These are phyloP conservation scores for Peronospora belbahrii DNA, from an alignment of 352 stramenopile genomes.

Conservation along the genomic window DNA sequence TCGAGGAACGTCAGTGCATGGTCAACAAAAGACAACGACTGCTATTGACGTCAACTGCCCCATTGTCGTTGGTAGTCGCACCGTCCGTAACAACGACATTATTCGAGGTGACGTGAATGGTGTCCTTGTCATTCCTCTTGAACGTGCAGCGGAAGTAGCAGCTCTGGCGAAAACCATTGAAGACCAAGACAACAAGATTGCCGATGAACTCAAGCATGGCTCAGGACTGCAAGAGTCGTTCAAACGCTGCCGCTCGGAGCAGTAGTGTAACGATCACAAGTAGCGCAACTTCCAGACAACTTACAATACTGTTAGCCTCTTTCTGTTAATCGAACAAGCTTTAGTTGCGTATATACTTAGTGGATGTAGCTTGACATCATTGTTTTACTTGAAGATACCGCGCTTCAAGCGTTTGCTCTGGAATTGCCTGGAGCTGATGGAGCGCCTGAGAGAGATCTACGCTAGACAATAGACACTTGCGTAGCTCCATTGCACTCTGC, in stretches of 20 bases:
- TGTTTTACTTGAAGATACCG: slow-evolving; percentile 25
- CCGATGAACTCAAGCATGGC: slow-evolving; percentile 61
- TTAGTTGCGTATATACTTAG: slow-evolving; percentile 2
- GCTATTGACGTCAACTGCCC: slow-evolving; percentile 59
- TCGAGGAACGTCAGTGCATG: slow-evolving; percentile 66
- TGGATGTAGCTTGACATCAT: slow-evolving; percentile 2
- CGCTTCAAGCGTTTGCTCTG: slow-evolving; percentile 10
- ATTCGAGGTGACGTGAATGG: slow-evolving; percentile 75
- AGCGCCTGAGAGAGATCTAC: slow-evolving; percentile 20
- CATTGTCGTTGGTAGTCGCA: slow-evolving; percentile 59
- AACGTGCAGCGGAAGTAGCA: slow-evolving; percentile 60
- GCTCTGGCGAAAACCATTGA: slow-evolving; percentile 69
- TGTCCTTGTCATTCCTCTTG: slow-evolving; percentile 63
- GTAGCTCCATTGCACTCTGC: slow-evolving; percentile 15
- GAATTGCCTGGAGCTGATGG: slow-evolving; percentile 18
- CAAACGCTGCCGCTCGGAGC: slow-evolving; percentile 60
- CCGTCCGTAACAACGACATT: slow-evolving; percentile 69
- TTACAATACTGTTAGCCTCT: background rate
- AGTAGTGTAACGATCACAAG: slow-evolving; percentile 1
- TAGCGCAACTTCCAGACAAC: background rate
- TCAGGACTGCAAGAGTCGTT: slow-evolving; percentile 59
- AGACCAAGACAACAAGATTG: slow-evolving; percentile 75
- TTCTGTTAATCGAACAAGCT: background rate
- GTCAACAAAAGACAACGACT: slow-evolving; percentile 48
- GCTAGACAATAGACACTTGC: slow-evolving; percentile 13